These are phyloP conservation scores for Penicillium cataractarum DNA, from an alignment of 495 filamentous ascomycete species.

Conservation along the genomic window DNA sequence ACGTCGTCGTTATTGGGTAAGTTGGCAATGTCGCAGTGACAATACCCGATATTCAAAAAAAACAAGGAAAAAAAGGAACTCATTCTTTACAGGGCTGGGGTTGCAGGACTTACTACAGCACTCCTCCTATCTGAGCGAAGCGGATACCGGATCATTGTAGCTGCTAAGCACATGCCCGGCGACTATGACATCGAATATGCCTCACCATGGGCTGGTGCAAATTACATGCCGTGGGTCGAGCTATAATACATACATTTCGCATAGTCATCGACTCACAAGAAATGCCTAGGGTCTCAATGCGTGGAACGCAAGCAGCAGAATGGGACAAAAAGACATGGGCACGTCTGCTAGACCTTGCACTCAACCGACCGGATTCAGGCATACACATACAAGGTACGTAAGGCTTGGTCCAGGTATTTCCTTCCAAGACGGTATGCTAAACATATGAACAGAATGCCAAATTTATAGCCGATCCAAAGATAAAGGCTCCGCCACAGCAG, in stretches of 20 bases:
- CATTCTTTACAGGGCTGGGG: constrained; percentile 83
- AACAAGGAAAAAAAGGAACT: no score
- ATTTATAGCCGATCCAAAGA: constrained; percentile 61
- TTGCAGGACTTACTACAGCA: constrained; percentile 81
- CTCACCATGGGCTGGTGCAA: constrained; percentile 89
- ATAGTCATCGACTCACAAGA: no score
- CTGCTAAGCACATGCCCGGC: constrained; percentile 76
- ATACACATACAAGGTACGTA: constrained; percentile 74
- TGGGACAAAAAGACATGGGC: constrained; percentile 68
- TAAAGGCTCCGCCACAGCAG: constrained; percentile 38
- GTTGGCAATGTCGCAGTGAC: no score
- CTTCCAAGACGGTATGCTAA: no score
- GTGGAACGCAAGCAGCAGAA: constrained; percentile 14
- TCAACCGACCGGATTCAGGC: constrained; percentile 76
- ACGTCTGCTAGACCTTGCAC: constrained; percentile 58
- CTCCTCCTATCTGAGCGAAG: constrained; percentile 67
- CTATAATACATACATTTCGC: no score
- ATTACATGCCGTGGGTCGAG: constrained; percentile 68
- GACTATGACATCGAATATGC: constrained; percentile 94
- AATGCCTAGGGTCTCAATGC: constrained; percentile 7
- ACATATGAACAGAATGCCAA: no score
- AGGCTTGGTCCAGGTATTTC: no score
- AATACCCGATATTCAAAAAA: no score
- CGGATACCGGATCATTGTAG: constrained; percentile 8
- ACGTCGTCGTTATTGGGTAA: constrained; percentile 10